Conservation (phyloP, 768 basidiomycete species). For the Scleroderma citrinum region DNA sequence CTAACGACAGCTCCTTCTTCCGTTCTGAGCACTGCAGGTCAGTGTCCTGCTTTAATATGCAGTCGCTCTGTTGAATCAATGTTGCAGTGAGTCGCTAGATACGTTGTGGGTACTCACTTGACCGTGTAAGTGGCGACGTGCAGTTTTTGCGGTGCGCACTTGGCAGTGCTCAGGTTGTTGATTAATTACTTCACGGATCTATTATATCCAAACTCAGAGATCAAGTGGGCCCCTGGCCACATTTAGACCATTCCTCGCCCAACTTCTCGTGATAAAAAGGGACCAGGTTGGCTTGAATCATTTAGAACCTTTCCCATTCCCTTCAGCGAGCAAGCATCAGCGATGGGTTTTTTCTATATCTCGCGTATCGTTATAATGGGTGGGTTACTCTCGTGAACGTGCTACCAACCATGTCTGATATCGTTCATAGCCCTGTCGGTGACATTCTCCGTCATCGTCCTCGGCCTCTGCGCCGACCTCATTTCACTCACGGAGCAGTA, state of each 20-base stretch:
- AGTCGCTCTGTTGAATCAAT: too few relatives aligned
- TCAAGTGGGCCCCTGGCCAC: neutral
- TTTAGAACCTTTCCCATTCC: neutral
- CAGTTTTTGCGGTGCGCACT: too few relatives aligned
- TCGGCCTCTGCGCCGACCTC: slow-evolving; percentile 26
- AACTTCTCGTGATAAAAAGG: neutral
- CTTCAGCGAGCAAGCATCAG: neutral
- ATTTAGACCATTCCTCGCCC: too few relatives aligned
- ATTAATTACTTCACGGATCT: too few relatives aligned
- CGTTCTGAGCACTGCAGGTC: too few relatives aligned
- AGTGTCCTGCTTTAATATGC: too few relatives aligned
- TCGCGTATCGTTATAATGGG: slow-evolving; percentile 19
- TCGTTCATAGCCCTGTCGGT: slow-evolving; percentile 7
- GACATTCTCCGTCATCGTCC: slow-evolving; percentile 26
- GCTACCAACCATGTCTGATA: neutral
- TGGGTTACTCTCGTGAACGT: slow-evolving; percentile 4
- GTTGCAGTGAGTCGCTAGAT: too few relatives aligned
- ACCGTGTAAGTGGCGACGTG: too few relatives aligned
- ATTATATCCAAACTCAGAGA: too few relatives aligned
- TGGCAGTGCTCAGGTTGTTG: too few relatives aligned
- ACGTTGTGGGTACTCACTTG: too few relatives aligned
- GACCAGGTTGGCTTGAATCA: neutral
- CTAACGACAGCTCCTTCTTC: too few relatives aligned
- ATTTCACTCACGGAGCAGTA: slow-evolving; percentile 14
- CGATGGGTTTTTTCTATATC: slow-evolving; percentile 5